A percentile compares a stretch with the other conserved stretches of the same genome.
These are phyloP conservation scores for Suhomyces xylopsoci DNA, from an alignment of 805 yeast species.

Conservation along the genomic window DNA sequence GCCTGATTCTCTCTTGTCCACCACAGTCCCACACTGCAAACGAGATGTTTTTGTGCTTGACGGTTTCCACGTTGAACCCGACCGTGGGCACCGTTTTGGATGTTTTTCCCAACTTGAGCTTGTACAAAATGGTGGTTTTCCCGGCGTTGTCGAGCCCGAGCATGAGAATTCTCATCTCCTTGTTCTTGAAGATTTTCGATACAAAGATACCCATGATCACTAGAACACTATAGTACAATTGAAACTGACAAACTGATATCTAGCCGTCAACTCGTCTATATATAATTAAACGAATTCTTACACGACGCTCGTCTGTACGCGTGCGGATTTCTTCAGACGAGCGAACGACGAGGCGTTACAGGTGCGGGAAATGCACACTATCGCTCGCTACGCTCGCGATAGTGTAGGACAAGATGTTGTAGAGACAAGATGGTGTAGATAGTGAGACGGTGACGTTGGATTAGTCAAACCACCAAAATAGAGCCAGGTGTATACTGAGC, in stretches of 20 bases:
- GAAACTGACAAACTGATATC: background rate
- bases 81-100: slow-evolving; percentile 87
- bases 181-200: slow-evolving; percentile 60
- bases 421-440: too few relatives aligned
- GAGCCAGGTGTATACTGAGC: background rate
- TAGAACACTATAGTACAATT: background rate
- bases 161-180: slow-evolving; percentile 95
- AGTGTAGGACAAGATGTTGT: too few relatives aligned
- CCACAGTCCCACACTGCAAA: slow-evolving; percentile 95
- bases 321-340: background rate
- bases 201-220: slow-evolving; percentile 3
- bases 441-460: too few relatives aligned
- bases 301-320: background rate
- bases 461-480: too few relatives aligned
- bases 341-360: background rate
- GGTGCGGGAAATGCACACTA: too few relatives aligned
- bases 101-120: slow-evolving; percentile 71
- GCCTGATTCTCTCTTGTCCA: slow-evolving; percentile 90
- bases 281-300: background rate
- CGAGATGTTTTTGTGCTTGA: slow-evolving; percentile 74
- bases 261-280: background rate
- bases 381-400: too few relatives aligned
- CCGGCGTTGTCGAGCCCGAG: slow-evolving; percentile 93
- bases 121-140: slow-evolving; percentile 84
- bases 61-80: slow-evolving; percentile 89